Base-by-base conservation (phyloP, 768 basidiomycete genomes). In the Russula virescens region DNA sequence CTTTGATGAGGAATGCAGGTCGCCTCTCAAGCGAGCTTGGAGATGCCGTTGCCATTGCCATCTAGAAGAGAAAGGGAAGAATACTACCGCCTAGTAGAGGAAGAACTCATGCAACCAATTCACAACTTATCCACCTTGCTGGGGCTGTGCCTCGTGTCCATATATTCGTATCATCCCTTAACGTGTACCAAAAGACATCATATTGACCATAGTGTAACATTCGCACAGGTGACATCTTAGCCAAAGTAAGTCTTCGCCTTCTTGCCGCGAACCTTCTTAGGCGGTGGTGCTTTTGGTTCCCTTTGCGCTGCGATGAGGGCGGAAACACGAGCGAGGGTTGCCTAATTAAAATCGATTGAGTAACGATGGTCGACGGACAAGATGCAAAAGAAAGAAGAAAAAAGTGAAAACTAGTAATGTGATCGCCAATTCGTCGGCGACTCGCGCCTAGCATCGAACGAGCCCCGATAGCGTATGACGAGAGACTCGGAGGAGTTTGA, bases 391-490 rank as follows among this genome's bases (percentile, higher is more conserved):
- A 58, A 35, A 64, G 11, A 46, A 26, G 57, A 13, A 59, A 68
- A 63, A 48, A 35, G 65, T 68, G 63, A 52, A 63, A 61, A 67
- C 65, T 59, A 59, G 65, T 19, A 21, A 64, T 88, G 85, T 88
- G 63, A 85, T 79, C 81, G 79, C 81, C 86, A 86, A 82, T 77
- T 84, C 81, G 87, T 88, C 86, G 83, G 86, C 75, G 73, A 71
- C 72, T 79, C 81, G 82, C 86, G 80, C 71, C 61, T 72, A 38
- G 74, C 35, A 78, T 75, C 79, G 80, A 80, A 86, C 85, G 83
- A 79, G 73, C 76, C 73, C 86, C 86, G 86, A 88, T 88, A 88
- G 87, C 85, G 86, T 82, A 83, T 81, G 84, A 81, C 77, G 80
- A 78, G 77, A 63, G n/a, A 73, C 76, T 78, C 78, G 72, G 70